A percentile compares a stretch with the other conserved stretches of the same genome.
Evolutionary conservation across 345 rosid genomes (phyloP).

Genomic region (Camelina laxa): DNA sequence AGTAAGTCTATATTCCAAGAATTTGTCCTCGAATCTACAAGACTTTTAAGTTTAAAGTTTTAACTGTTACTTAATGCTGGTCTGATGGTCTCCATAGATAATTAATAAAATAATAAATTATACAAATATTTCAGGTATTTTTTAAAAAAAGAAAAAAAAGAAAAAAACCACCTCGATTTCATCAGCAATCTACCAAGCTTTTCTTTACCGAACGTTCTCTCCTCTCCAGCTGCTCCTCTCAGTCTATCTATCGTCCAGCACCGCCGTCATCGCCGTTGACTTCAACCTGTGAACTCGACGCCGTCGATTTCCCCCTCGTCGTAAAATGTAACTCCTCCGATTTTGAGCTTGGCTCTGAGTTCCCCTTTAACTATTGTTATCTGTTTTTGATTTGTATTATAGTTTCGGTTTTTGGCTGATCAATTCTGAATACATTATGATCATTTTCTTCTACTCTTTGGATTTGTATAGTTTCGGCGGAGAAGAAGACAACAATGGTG

Average conservation of each 20-base stretch:
- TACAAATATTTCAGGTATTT: too few species aligned
- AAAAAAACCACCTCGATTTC: not conserved
- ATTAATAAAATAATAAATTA: too few species aligned
- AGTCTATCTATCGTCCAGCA: not conserved
- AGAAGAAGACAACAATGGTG: conserved; percentile 41
- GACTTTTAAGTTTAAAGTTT: too few species aligned
- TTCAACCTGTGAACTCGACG: not conserved
- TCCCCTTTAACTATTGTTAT: not conserved
- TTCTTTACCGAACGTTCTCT: not conserved
- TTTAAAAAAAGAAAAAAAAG: too few species aligned
- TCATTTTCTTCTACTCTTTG: not conserved
- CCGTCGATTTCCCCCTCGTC: not conserved
- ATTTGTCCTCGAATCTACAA: too few species aligned
- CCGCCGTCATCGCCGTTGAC: conserved; percentile 27
- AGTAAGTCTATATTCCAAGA: too few species aligned
- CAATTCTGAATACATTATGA: not conserved
- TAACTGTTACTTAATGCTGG: too few species aligned
- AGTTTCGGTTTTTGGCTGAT: not conserved
- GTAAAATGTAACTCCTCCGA: conserved; percentile 4
- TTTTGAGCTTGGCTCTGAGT: not conserved
- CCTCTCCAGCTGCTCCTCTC: not conserved
- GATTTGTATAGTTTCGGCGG: not conserved
- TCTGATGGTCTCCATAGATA: too few species aligned
- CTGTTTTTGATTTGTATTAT: not conserved
- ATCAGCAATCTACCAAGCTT: not conserved